Percentiles rank a stretch among this genome's conserved stretches.
These are phyloP conservation scores for Trichosporon faecale DNA, from an alignment of 1,284 basidiomycete species.

Conservation along the genomic window DNA sequence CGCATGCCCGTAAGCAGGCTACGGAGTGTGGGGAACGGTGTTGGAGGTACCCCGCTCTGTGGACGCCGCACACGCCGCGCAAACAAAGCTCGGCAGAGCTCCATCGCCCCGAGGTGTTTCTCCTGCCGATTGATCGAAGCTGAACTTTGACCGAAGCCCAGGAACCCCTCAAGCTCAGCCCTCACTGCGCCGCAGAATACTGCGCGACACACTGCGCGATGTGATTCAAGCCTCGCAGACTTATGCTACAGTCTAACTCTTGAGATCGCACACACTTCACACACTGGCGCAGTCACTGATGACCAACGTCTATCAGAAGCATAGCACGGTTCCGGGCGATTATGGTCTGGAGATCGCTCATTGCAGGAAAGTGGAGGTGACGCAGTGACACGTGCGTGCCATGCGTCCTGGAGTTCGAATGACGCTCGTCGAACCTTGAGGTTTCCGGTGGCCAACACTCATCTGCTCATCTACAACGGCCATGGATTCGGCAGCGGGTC, in stretches of 20 bases:
- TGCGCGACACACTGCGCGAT: not conserved
- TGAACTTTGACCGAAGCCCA: not conserved
- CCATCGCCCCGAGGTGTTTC: not conserved
- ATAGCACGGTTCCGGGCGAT: no score
- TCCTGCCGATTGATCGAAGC: not conserved
- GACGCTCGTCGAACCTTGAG: not conserved
- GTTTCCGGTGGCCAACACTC: not conserved
- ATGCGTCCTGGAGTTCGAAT: not conserved
- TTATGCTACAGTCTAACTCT: not conserved
- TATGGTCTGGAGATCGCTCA: no score
- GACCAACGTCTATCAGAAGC: not conserved
- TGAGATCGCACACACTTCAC: not conserved
- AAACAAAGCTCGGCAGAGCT: not conserved
- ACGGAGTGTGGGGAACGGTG: no score
- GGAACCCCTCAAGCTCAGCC: not conserved
- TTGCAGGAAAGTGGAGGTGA: not conserved
- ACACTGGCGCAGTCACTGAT: not conserved
- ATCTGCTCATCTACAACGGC: not conserved
- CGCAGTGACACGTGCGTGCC: not conserved
- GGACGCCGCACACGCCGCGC: not conserved
- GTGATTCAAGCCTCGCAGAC: no score
- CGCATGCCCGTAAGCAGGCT: not conserved
- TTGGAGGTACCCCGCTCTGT: not conserved
- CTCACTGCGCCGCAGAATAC: not conserved
- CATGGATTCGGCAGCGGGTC: conserved; percentile 4